These are phyloP conservation scores for Chernovozyma sophiae-reginae DNA, from an alignment of 1,139 yeast genomes.

Conservation along the genomic window DNA sequence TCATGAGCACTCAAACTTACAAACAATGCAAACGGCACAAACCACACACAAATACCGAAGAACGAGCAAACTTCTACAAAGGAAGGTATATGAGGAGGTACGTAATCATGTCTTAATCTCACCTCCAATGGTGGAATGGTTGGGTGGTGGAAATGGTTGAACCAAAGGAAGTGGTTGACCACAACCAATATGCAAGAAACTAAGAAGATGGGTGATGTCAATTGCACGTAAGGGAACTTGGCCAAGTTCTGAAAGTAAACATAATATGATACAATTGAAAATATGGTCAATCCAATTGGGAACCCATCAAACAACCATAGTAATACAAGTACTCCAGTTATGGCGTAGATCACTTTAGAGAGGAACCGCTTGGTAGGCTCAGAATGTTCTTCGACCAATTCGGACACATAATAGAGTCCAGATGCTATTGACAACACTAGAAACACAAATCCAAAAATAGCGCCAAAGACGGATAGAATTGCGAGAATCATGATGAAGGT, in stretches of 20 bases:
- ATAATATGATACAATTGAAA: constrained; percentile 66
- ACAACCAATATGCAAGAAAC: constrained; percentile 70
- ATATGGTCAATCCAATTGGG: constrained; percentile 61
- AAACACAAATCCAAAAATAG: constrained; percentile 68
- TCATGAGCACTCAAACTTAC: constrained; percentile 93
- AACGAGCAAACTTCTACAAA: constrained; percentile 90
- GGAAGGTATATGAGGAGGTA: constrained; percentile 69
- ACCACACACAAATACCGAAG: constrained; percentile 92
- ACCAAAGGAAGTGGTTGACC: constrained; percentile 86
- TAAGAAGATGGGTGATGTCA: constrained; percentile 69
- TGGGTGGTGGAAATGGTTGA: constrained; percentile 74
- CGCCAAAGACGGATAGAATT: constrained; percentile 60
- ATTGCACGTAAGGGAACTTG: constrained; percentile 78
- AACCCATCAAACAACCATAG: constrained; percentile 71
- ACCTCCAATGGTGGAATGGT: constrained; percentile 54
- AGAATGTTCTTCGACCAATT: constrained; percentile 89
- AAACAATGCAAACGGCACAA: constrained; percentile 87
- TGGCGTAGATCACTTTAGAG: constrained; percentile 54
- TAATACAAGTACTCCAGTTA: constrained; percentile 50
- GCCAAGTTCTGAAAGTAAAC: constrained; percentile 73
- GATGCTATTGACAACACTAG: constrained; percentile 65
- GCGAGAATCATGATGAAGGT: constrained; percentile 36
- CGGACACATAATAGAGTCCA: constrained; percentile 86
- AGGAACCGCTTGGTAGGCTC: constrained; percentile 76
- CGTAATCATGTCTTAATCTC: constrained; percentile 53